Evolutionary conservation across 371 early-diverging fungal species (phyloP).

Genomic region (Circinella minor): DNA sequence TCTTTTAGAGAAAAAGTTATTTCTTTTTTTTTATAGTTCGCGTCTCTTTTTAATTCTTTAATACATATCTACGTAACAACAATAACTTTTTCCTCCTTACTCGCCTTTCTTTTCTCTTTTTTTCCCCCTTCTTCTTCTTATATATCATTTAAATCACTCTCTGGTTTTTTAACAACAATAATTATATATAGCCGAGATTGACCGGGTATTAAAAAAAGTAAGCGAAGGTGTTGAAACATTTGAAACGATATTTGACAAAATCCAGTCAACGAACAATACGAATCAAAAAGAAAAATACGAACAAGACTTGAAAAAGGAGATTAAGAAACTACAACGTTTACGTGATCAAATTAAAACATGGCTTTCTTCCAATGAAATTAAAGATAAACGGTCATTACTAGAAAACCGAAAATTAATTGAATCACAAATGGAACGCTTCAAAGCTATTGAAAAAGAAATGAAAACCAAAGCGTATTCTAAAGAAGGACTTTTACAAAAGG

Average conservation of each 20-base stretch:
- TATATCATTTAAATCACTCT: not conserved
- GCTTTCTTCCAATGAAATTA: constrained; percentile 91
- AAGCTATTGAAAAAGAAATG: constrained; percentile 96
- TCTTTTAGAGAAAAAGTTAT: too few species aligned
- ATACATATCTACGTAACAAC: too few species aligned
- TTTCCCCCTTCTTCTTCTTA: too few species aligned
- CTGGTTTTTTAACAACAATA: not conserved
- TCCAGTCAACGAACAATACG: constrained; percentile 76
- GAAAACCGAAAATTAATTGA: constrained; percentile 95
- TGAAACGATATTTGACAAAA: constrained; percentile 90
- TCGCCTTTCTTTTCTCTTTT: too few species aligned
- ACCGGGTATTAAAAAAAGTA: constrained; percentile 93
- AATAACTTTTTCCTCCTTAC: too few species aligned
- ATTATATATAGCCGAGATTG: constrained; percentile 81
- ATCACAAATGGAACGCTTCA: constrained; percentile 98
- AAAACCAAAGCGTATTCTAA: constrained; percentile 98
- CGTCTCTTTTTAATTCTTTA: too few species aligned
- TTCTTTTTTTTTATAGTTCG: not conserved
- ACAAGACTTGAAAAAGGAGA: constrained; percentile 95
- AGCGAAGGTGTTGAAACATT: constrained; percentile 95
- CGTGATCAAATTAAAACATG: constrained; percentile 98
- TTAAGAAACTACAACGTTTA: constrained; percentile 94
- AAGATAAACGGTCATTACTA: constrained; percentile 89
- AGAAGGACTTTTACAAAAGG: constrained; percentile 85
- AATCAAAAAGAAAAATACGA: constrained; percentile 97